Evolutionary conservation across 352 stramenopile species (phyloP), one percentile per base, ranked within the genome.

Genomic region (Peronospora belbahrii): DNA sequence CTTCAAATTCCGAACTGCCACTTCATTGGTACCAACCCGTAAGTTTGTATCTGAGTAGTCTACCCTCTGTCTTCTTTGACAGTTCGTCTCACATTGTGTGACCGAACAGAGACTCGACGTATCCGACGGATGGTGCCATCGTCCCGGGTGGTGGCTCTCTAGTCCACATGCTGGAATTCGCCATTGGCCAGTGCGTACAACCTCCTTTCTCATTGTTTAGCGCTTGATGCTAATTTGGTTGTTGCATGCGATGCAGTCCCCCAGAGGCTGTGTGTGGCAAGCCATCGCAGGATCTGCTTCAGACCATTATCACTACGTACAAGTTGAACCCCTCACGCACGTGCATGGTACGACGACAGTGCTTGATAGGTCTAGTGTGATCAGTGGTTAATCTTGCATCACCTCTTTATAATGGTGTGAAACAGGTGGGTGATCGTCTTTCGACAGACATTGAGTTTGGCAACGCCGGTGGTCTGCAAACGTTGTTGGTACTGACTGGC

Each of bases 401-500:
- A 23, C 17, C 19, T 46, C 11, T 22, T 48, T 37, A 14, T 39
- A 8, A 31, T 38, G 11, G 11, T 49, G 27, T 2, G 25, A 42
- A 31, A 15, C 42, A 88, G 77, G 77, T 92, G n/a, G 81, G 81
- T 42, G 81, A 92, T 40, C 73, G 75, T 18, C 52, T 92, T 25
- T 83, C 74, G 20, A 92, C 81, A 1, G 81, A 92, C 60, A 92
- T 92, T 57, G 74, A 85, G 56, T 92, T 92, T 23, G 81, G 81
- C 37, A 74, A 74, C 20, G 66, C 70, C 11, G 81, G 81, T 24
- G 76, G 78, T 2, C 36, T 89, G 34, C 59, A 79, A 32, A 92
- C 81, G 28, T 58, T 92, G 47, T 62, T 92, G 4, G 81, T 92
- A 42, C 65, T 92, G 38, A 80, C 67, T 11, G 77, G 81, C 14